A percentile compares a stretch with the other conserved stretches of the same genome.
phyloP scores from a whole-genome alignment of 106 monocot species.

The Phalaenopsis equestris region DNA sequence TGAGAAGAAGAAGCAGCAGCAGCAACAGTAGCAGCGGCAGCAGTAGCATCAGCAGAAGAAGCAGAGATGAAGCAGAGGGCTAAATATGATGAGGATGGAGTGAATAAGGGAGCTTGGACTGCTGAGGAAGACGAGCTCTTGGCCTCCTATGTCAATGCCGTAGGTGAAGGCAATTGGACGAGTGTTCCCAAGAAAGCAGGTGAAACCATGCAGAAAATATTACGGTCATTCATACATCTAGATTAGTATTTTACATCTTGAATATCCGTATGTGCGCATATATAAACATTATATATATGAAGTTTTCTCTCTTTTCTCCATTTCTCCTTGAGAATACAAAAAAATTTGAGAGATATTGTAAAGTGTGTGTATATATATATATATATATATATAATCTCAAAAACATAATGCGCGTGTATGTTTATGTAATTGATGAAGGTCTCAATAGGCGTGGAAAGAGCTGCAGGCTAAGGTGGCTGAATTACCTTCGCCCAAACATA shows the following conservation, averaged over 20 bases:
- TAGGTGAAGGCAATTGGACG: background rate
- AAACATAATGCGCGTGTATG: too few relatives aligned
- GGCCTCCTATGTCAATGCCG: background rate
- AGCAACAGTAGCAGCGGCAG: background rate
- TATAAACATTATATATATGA: too few relatives aligned
- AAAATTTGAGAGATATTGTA: too few relatives aligned
- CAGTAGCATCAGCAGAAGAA: background rate
- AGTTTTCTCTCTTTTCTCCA: too few relatives aligned
- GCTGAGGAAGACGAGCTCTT: background rate
- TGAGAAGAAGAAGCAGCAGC: background rate
- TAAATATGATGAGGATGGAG: background rate
- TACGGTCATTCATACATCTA: too few relatives aligned
- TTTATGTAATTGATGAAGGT: too few relatives aligned
- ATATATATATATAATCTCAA: too few relatives aligned
- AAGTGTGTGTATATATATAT: too few relatives aligned
- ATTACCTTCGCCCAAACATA: slow-evolving; percentile 9
- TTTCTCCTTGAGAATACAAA: too few relatives aligned
- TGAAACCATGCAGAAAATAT: background rate
- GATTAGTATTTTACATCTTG: too few relatives aligned
- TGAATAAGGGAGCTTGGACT: background rate
- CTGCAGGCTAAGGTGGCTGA: slow-evolving; percentile 58
- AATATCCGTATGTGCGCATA: too few relatives aligned
- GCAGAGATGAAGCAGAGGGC: background rate
- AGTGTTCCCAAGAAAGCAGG: background rate
- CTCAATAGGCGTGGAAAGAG: slow-evolving; percentile 33